Evolutionary conservation across 2,329 filamentous ascomycete genomes (phyloP).

Genomic region (Lasiodiplodia gonubiensis): DNA sequence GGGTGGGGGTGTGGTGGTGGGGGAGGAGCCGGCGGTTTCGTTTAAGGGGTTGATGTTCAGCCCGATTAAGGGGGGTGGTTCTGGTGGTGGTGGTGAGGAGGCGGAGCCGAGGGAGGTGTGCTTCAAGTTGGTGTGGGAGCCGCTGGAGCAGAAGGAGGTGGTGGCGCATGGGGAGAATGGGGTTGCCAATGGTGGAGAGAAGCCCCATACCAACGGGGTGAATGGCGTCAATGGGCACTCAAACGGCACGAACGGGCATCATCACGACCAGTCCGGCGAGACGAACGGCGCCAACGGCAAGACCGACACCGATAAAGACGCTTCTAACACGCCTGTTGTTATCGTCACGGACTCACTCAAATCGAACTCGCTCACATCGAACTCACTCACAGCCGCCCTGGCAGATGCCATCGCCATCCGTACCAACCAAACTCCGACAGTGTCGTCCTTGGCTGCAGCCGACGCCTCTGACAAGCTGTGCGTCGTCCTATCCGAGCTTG

Average conservation of each 20-base stretch:
- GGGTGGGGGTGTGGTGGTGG: too few species aligned
- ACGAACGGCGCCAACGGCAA: neutral
- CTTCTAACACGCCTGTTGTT: slow-evolving; percentile 2
- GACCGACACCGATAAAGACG: neutral
- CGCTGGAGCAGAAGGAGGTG: neutral
- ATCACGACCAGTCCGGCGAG: neutral
- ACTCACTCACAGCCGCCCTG: slow-evolving; percentile 3
- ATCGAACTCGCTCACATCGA: slow-evolving; percentile 6
- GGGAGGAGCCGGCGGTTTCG: slow-evolving; percentile 1
- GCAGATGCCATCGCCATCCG: slow-evolving; percentile 9
- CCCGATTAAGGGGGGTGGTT: slow-evolving; percentile 15
- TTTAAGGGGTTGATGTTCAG: slow-evolving; percentile 11
- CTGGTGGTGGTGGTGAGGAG: neutral
- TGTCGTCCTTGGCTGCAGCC: neutral
- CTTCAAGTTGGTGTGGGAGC: slow-evolving; percentile 25
- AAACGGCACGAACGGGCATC: neutral
- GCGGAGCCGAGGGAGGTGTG: slow-evolving; percentile 15
- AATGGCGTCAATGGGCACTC: neutral
- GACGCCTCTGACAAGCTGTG: neutral
- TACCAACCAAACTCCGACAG: neutral
- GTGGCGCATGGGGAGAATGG: neutral
- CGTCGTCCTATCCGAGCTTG: slow-evolving; percentile 19
- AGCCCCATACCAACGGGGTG: neutral
- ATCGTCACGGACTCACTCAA: neutral
- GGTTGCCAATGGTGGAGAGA: neutral